phyloP scores from a whole-genome alignment of 176 grass and related monocot genomes.

The Aegilops umbellulata region DNA sequence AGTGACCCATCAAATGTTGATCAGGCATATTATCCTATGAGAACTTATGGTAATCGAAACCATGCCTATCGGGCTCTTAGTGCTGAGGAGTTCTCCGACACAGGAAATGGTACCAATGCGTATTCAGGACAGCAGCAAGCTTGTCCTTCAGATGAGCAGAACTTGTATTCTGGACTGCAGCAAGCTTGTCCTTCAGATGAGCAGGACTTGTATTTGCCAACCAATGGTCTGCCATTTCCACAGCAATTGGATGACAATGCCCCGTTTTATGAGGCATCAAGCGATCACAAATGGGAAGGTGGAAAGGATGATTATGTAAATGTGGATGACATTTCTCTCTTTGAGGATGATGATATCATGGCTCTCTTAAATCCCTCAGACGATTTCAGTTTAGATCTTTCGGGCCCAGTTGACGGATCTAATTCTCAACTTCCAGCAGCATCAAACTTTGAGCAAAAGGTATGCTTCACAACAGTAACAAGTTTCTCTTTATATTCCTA shows the following conservation, averaged over 20 bases:
- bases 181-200: conserved; percentile 15
- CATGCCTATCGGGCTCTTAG: conserved; percentile 39
- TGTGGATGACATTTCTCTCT: conserved; percentile 34
- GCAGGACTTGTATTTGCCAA: conserved; percentile 37
- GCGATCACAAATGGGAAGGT: conserved; percentile 23
- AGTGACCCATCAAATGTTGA: conserved; percentile 30
- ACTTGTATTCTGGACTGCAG: conserved; percentile 24
- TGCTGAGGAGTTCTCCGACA: conserved; percentile 60
- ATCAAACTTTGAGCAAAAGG: conserved; percentile 46
- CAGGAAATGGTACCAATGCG: conserved; percentile 35
- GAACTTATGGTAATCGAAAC: conserved; percentile 47
- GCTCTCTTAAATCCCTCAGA: conserved; percentile 66
- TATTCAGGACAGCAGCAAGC: conserved; percentile 32
- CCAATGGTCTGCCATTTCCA: conserved; percentile 26
- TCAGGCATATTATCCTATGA: conserved; percentile 35
- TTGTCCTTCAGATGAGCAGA: background rate
- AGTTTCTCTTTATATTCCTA: background rate
- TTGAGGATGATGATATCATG: conserved; percentile 49
- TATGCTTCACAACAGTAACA: conserved; percentile 20
- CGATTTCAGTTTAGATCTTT: conserved; percentile 52
- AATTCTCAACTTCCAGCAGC: conserved; percentile 26
- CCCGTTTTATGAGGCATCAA: conserved; percentile 47
- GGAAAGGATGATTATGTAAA: conserved; percentile 36
- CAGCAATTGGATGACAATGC: conserved; percentile 24
- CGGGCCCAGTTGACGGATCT: conserved; percentile 8